Percentiles rank a stretch among this genome's conserved stretches.
Conservation (phyloP, 2,329 filamentous ascomycete species). For the Akanthomyces uredinophilus region DNA sequence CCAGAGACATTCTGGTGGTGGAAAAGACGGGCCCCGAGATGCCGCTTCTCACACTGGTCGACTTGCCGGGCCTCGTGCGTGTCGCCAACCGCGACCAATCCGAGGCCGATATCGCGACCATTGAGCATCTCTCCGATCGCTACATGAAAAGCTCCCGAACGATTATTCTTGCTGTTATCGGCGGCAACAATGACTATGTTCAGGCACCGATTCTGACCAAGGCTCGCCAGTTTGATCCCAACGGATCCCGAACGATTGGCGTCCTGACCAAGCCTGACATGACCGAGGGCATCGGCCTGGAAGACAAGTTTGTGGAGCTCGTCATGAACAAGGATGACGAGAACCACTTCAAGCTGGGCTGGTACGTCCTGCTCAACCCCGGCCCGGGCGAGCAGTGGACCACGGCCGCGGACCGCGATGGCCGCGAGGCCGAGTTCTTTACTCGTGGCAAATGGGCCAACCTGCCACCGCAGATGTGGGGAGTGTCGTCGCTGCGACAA, state of each 20-base stretch:
- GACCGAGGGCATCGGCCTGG: constrained; percentile 47
- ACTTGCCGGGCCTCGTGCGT: constrained; percentile 54
- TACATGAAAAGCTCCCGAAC: constrained; percentile 54
- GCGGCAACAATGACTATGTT: constrained; percentile 51
- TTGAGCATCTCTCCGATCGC: constrained; percentile 45
- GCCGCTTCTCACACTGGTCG: constrained; percentile 56
- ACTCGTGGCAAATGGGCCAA: constrained; percentile 43
- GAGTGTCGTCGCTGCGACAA: constrained; percentile 39
- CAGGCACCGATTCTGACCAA: constrained; percentile 48
- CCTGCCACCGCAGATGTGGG: constrained; percentile 44
- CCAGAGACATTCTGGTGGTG: constrained; percentile 50
- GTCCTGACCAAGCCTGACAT: constrained; percentile 50
- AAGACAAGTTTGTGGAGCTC: constrained; percentile 50
- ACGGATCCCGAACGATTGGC: constrained; percentile 44
- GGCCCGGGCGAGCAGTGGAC: constrained; percentile 43
- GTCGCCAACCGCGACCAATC: constrained; percentile 50
- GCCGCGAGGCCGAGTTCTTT: constrained; percentile 44
- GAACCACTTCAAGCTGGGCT: constrained; percentile 47
- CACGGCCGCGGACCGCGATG: constrained; percentile 35
- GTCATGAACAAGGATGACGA: constrained; percentile 45
- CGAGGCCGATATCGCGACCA: constrained; percentile 46
- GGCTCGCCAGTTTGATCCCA: constrained; percentile 45
- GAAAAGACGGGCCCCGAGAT: constrained; percentile 55
- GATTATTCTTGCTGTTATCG: constrained; percentile 51
- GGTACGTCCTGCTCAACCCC: constrained; percentile 48